Base-by-base conservation (phyloP, 2,329 filamentous ascomycete species). In the Aspergillus awamori region DNA sequence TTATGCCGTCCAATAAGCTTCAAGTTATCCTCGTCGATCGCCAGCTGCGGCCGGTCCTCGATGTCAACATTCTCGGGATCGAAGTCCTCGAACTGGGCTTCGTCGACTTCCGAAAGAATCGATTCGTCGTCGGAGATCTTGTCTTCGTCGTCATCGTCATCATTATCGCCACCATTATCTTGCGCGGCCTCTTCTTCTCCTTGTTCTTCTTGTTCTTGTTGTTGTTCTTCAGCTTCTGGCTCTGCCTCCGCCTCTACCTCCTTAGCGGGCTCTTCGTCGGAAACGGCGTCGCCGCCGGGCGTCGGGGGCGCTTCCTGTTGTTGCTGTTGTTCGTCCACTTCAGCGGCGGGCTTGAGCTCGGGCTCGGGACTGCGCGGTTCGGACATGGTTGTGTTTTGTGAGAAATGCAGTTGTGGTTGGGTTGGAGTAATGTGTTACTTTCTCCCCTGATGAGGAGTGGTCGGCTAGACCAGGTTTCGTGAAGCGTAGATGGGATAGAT, bases 51-150 rank as follows among this genome's bases (percentile, higher is more conserved):
- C 59, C 84, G 83, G 65, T 87, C 85, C 49, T 87, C 84, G 62
- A 89, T 83, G 58, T 84, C 82, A 43, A 89, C 82, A 57, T 86
- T 84, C 60, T 81, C 81, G 0, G 84, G 83, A 67, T 89, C 84
- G 68, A 89, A 89, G 68, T 88, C 83, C 63, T 87, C 85, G 66
- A 89, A 87, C 70, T 88, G 84, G 43, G 83, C 83, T 70, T 89
- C 87, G 67, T 89, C 86, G 56, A 89, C 80, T 70, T 89, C 87
- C 15, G 86, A 87, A 30, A 89, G 79, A 8, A 82, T 81, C 3
- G 86, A 88, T 65, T 89, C 87, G 58, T 84, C 82, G 68, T 87
- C 86, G 17, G 84, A 85, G 36, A 84, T 72, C 33, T 70, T 68
- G 17, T 70, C 67, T 20, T 70, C 67, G 15, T 71, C 67, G 6